These are phyloP conservation scores for Xylariaceae sp. DNA, from an alignment of 2,329 filamentous ascomycete genomes.

Conservation along the genomic window DNA sequence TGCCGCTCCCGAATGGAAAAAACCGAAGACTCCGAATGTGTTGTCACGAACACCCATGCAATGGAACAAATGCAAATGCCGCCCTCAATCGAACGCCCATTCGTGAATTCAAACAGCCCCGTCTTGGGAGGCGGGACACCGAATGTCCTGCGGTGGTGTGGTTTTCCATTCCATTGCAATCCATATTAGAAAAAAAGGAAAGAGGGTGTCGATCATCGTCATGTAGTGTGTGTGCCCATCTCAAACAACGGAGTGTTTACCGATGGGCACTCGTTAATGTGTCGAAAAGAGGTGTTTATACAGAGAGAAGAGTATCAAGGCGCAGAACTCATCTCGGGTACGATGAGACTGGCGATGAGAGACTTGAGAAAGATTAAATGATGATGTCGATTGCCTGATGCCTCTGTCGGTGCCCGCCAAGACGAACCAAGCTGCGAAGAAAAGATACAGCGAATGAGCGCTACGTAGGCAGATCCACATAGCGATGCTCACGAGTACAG, in stretches of 20 bases:
- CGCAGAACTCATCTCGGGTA: constrained; percentile 29
- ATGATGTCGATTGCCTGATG: constrained; percentile 41
- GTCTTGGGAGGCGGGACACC: constrained; percentile 38
- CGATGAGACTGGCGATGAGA: constrained; percentile 19
- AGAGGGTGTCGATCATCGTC: constrained; percentile 44
- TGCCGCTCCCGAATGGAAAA: constrained; percentile 38
- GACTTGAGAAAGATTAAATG: constrained; percentile 24
- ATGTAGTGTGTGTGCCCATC: constrained; percentile 38
- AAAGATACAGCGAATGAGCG: constrained; percentile 35
- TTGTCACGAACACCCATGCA: constrained; percentile 44
- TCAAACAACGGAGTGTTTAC: constrained; percentile 26
- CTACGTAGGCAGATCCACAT: constrained; percentile 21
- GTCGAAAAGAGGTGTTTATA: constrained; percentile 46
- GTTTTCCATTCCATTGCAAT: constrained; percentile 28
- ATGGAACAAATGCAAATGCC: constrained; percentile 42
- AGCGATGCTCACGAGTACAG: constrained; percentile 21
- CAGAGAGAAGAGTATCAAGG: constrained; percentile 33
- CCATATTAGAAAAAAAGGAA: constrained; percentile 36
- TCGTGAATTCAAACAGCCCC: constrained; percentile 39
- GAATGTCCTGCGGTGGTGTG: constrained; percentile 23
- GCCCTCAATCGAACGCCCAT: constrained; percentile 39
- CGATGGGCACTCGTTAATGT: constrained; percentile 35
- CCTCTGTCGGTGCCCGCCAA: constrained; percentile 45
- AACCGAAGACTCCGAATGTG: constrained; percentile 41
- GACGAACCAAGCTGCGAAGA: constrained; percentile 39